Base-by-base conservation (phyloP, 1,284 basidiomycete species). In the Acaromyces ingoldii region DNA sequence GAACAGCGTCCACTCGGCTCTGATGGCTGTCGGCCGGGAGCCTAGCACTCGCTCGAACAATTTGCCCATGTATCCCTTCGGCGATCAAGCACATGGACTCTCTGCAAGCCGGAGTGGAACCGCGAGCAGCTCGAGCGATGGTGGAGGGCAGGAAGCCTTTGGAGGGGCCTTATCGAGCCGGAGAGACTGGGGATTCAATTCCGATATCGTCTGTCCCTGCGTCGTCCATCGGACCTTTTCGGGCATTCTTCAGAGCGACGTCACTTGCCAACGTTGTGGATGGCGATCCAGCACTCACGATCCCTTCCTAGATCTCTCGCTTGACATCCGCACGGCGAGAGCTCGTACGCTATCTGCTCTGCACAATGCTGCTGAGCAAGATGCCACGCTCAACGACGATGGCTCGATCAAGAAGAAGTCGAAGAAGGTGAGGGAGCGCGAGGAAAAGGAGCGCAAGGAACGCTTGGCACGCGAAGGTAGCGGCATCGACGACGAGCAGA, bases 171-270 rank as follows among this genome's bases (percentile, higher is more conserved):
- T n/a, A n/a, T n/a, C n/a, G n/a, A n/a, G n/a, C n/a, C n/a, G n/a
- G n/a, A n/a, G n/a, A n/a, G 36, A 37, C 17, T 37, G 24, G 17
- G 42, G 42, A 2, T 45, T 45, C 42, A 45, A 11, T 30, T 45
- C 42, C n/a, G 48, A 49, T n/a, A 36, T 49, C n/a, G 36, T 49
- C 13, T 97, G 92, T 76, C 89, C 87, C 58, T 97, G 92, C 71
- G 85, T 95, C 62, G 84, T 95, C 11, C 92, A 97, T 73, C 85
- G 85, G 21, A 90, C 90, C 0, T 97, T 97, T 70, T 84, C 85
- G 0, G 92, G 92, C 0, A 82, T 84, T 49, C 77, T 96, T 3
- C 88, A 92, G 63, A 92, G 89, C 60, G 87, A 93, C 47, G 88
- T 96, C 22, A 86, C 83, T 33, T 97, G 92, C 70, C 87, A 86